Evolutionary conservation across 2,329 filamentous ascomycete species (phyloP).

Genomic region (Fusarium sp.): DNA sequence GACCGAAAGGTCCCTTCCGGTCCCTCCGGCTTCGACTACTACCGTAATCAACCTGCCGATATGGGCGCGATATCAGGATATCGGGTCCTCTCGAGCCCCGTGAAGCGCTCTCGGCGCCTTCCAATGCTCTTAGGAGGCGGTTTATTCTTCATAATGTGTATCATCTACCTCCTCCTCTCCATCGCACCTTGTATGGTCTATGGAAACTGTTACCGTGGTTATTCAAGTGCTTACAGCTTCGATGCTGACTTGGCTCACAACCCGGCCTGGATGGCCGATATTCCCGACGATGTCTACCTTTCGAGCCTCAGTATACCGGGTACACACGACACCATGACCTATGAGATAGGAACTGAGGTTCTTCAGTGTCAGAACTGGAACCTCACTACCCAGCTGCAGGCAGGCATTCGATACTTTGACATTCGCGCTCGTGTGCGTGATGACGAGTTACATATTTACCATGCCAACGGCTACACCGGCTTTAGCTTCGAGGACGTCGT

Average conservation of each 20-base stretch:
- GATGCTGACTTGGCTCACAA: slow-evolving; percentile 54
- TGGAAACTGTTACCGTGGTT: slow-evolving; percentile 50
- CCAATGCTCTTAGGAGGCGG: slow-evolving; percentile 36
- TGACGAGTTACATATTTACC: slow-evolving; percentile 62
- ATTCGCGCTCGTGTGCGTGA: slow-evolving; percentile 61
- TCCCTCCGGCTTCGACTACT: slow-evolving; percentile 28
- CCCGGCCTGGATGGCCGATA: slow-evolving; percentile 59
- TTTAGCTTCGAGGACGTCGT: slow-evolving; percentile 60
- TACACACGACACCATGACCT: slow-evolving; percentile 68
- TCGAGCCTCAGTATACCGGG: slow-evolving; percentile 64
- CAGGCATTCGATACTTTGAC: slow-evolving; percentile 65
- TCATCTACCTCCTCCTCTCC: slow-evolving; percentile 47
- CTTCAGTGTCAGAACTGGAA: slow-evolving; percentile 64
- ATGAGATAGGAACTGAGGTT: slow-evolving; percentile 52
- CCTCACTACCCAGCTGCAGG: slow-evolving; percentile 59
- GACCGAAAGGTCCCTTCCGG: slow-evolving; percentile 39
- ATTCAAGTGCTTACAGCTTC: slow-evolving; percentile 57
- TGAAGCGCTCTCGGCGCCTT: slow-evolving; percentile 36
- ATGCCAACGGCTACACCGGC: slow-evolving; percentile 61
- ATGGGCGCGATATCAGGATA: slow-evolving; percentile 41
- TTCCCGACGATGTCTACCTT: slow-evolving; percentile 59
- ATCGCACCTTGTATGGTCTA: slow-evolving; percentile 49
- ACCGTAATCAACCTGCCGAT: slow-evolving; percentile 17
- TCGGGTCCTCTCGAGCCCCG: slow-evolving; percentile 33
- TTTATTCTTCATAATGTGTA: slow-evolving; percentile 46